Evolutionary conservation across 2,329 filamentous ascomycete species (phyloP).

Genomic region (Seiridium cupressi): DNA sequence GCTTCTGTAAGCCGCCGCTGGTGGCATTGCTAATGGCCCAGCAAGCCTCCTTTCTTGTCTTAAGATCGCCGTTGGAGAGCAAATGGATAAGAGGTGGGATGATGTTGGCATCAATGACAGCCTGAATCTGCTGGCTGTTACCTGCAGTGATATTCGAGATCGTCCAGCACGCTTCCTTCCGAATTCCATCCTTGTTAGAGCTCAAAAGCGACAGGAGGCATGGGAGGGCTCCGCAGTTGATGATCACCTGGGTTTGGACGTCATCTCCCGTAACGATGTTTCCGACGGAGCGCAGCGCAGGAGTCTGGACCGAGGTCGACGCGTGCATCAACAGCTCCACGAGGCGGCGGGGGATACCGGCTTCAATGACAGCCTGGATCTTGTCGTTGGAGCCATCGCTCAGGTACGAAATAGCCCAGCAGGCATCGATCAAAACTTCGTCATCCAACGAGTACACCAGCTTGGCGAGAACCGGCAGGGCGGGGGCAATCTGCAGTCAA

Average conservation of each 20-base stretch:
- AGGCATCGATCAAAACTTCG: constrained; percentile 96
- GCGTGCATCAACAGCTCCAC: constrained; percentile 98
- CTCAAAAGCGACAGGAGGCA: constrained; percentile 91
- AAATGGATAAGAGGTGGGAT: constrained; percentile 95
- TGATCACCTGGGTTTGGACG: constrained; percentile 98
- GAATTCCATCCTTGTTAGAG: constrained; percentile 97
- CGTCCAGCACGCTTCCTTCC: constrained; percentile 99
- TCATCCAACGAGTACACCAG: constrained; percentile 98
- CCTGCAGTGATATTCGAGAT: constrained; percentile 99
- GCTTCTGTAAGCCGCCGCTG: constrained; percentile 95
- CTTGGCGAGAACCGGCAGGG: constrained; percentile 92
- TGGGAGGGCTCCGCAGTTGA: constrained; percentile 92
- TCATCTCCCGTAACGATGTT: constrained; percentile 99
- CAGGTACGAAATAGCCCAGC: constrained; percentile 98
- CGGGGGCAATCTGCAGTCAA: constrained; percentile 75
- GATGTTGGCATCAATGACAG: constrained; percentile 94
- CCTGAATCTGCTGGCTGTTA: constrained; percentile 96
- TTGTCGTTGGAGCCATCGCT: constrained; percentile 98
- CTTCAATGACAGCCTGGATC: constrained; percentile 98
- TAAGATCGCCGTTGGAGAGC: constrained; percentile 93
- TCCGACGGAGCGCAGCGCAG: constrained; percentile 91
- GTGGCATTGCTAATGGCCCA: constrained; percentile 99
- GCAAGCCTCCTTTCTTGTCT: constrained; percentile 98
- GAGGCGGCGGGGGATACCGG: constrained; percentile 90
- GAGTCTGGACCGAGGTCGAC: constrained; percentile 96